A percentile compares a stretch with the other conserved stretches of the same genome.
Evolutionary conservation across 768 basidiomycete genomes (phyloP).

Genomic region (Candolleomyces aberdarensis): DNA sequence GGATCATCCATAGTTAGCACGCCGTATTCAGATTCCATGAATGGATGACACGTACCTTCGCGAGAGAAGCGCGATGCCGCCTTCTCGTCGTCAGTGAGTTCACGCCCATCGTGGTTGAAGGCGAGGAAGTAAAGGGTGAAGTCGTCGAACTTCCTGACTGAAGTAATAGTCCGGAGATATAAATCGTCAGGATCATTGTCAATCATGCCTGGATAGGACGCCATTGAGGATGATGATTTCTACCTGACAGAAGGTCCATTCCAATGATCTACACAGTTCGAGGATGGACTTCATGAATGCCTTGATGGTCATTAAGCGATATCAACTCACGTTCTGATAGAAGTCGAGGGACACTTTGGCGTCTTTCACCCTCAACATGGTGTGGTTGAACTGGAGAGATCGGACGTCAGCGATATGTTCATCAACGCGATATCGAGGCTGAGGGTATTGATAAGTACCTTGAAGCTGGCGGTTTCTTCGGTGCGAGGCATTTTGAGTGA

Average conservation of each 20-base stretch:
- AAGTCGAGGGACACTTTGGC: constrained; percentile 78
- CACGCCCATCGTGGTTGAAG: constrained; percentile 58
- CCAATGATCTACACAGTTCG: constrained; percentile 49
- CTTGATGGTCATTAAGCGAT: too few species aligned
- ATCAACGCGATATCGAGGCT: neutral
- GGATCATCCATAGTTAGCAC: neutral
- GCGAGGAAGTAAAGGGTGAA: constrained; percentile 88
- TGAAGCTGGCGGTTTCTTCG: constrained; percentile 63
- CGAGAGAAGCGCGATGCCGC: constrained; percentile 47
- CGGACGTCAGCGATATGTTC: neutral
- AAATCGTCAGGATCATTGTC: too few species aligned
- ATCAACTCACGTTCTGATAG: constrained; percentile 60
- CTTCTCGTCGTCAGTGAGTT: constrained; percentile 52
- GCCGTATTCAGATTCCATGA: neutral
- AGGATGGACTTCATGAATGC: neutral
- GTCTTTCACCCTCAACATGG: constrained; percentile 88
- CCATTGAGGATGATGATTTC: too few species aligned
- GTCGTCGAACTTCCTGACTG: constrained; percentile 53
- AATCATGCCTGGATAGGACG: too few species aligned
- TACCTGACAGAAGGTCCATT: constrained; percentile 68
- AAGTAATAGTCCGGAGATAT: neutral
- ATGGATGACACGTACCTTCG: constrained; percentile 49
- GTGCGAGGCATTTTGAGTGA: constrained; percentile 57
- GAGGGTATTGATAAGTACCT: constrained; percentile 29
- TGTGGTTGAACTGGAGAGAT: constrained; percentile 68